Conservation (phyloP, 2,329 filamentous ascomycete species). For the Aspergillus versicolor region DNA sequence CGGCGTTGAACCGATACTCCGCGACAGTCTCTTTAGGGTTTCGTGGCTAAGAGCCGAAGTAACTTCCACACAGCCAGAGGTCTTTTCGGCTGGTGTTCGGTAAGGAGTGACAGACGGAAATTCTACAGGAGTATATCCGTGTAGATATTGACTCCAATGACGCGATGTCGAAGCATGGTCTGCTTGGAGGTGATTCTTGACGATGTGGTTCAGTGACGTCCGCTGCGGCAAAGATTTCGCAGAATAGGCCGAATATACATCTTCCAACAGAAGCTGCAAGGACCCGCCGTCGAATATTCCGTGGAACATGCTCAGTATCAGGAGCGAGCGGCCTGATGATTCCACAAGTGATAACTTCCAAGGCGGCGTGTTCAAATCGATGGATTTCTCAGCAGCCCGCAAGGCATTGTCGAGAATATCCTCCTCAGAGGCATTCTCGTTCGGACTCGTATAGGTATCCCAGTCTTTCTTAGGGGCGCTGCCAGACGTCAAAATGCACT, state of each 20-base stretch:
- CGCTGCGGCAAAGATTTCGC: conserved; percentile 11
- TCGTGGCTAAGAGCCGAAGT: conserved; percentile 21
- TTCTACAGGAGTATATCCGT: conserved; percentile 17
- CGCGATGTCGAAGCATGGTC: conserved; percentile 18
- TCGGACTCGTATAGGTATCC: conserved; percentile 15
- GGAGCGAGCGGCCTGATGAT: neutral
- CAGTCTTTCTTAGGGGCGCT: conserved; percentile 16
- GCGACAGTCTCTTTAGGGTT: conserved; percentile 32
- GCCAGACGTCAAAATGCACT: conserved; percentile 27
- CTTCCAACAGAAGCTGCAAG: conserved; percentile 32
- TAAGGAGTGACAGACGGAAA: conserved; percentile 28
- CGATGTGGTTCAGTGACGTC: conserved; percentile 26
- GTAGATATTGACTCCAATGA: conserved; percentile 24
- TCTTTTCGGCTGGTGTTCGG: conserved; percentile 15
- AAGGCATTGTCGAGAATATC: conserved; percentile 20
- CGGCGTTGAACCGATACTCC: conserved; percentile 28
- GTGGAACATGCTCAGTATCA: conserved; percentile 38
- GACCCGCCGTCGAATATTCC: conserved; percentile 41
- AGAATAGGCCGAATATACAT: conserved; percentile 27
- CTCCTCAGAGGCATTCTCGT: conserved; percentile 15
- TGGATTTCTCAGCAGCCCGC: conserved; percentile 20
- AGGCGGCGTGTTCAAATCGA: conserved; percentile 18
- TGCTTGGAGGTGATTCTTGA: conserved; percentile 26
- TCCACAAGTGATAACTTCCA: conserved; percentile 26
- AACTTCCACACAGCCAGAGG: conserved; percentile 22